A percentile compares a stretch with the other conserved stretches of the same genome.
Evolutionary conservation across 2,329 filamentous ascomycete genomes (phyloP).

Genomic region (Colletotrichum trifolii): DNA sequence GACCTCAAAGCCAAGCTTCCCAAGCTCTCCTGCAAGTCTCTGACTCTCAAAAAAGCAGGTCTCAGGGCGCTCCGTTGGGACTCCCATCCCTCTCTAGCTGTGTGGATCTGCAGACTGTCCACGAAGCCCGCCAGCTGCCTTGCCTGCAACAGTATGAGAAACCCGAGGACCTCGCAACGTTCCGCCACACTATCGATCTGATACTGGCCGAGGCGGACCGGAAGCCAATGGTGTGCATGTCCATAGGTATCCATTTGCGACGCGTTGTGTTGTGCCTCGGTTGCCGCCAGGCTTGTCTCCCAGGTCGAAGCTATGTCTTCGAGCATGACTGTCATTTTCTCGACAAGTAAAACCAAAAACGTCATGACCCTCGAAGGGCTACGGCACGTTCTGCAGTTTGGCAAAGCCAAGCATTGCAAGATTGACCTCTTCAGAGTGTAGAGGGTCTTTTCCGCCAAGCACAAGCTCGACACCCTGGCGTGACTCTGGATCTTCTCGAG

Average conservation of each 20-base stretch:
- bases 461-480: slow-evolving; percentile 1
- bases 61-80: not conserved
- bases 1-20: not conserved
- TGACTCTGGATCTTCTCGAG: slow-evolving; percentile 8
- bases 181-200: slow-evolving; percentile 9
- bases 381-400: slow-evolving; percentile 4
- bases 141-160: slow-evolving; percentile 1
- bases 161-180: slow-evolving; percentile 10
- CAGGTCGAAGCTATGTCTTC: slow-evolving; percentile 13
- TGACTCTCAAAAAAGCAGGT: slow-evolving; percentile 1
- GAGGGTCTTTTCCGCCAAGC: not conserved
- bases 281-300: not conserved
- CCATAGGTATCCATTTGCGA: not conserved
- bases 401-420: slow-evolving; percentile 3
- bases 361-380: slow-evolving; percentile 17
- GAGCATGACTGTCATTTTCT: slow-evolving; percentile 13
- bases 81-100: slow-evolving; percentile 1
- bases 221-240: slow-evolving; percentile 8
- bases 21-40: slow-evolving; percentile 4
- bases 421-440: slow-evolving; percentile 6
- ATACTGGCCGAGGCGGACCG: slow-evolving; percentile 6
- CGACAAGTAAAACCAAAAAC: slow-evolving; percentile 2
- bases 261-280: not conserved
- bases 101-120: not conserved
- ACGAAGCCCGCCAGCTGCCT: not conserved